phyloP scores from a whole-genome alignment of 2,329 filamentous ascomycete genomes.

The Alternaria sp. region DNA sequence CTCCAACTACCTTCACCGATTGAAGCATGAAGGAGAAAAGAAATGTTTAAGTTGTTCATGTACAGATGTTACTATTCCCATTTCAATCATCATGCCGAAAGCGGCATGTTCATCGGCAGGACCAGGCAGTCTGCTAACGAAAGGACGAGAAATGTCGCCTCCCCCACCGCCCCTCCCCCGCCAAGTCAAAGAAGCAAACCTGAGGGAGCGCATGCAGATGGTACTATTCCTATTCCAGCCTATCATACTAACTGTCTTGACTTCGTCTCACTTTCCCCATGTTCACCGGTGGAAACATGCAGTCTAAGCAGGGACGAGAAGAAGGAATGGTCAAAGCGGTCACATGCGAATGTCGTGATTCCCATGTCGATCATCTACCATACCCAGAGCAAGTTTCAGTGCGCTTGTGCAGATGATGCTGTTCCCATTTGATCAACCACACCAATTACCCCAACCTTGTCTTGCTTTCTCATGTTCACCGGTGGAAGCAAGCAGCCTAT shows the following conservation, averaged over 20 bases:
- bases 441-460: no score
- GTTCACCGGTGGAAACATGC: background rate
- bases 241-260: background rate
- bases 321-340: background rate
- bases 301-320: background rate
- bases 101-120: background rate
- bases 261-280: background rate
- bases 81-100: background rate
- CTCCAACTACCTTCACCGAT: background rate
- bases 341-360: background rate
- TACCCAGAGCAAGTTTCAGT: rapidly evolving
- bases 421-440: background rate
- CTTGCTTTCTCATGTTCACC: background rate
- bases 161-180: background rate
- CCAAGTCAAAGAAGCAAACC: background rate
- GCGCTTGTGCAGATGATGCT: background rate
- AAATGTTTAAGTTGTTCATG: background rate
- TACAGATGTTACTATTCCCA: background rate
- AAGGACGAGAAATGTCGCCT: background rate
- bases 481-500: background rate
- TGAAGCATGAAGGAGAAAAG: background rate
- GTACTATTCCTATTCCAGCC: background rate
- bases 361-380: background rate
- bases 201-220: background rate
- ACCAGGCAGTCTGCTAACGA: background rate